A percentile compares a stretch with the other conserved stretches of the same genome.
Evolutionary conservation across 192 early-diverging fungal genomes (phyloP).

Genomic region (Piromyces finnis): DNA sequence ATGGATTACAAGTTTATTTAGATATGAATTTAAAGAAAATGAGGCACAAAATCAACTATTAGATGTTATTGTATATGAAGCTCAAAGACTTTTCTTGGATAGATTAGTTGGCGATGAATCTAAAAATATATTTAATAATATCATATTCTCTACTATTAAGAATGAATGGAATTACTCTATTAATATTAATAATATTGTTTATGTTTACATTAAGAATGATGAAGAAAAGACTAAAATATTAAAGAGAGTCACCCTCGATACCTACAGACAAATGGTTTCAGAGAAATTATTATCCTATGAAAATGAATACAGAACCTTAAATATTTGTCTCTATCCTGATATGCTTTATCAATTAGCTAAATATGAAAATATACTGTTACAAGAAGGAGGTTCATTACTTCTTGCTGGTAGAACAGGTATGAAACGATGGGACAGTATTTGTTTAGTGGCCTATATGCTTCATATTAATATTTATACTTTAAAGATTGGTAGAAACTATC

Average conservation of each 20-base stretch:
- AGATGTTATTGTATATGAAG: slow-evolving; percentile 20
- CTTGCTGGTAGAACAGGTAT: slow-evolving; percentile 31
- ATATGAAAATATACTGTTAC: slow-evolving; percentile 21
- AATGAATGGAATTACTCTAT: slow-evolving; percentile 22
- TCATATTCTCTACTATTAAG: slow-evolving; percentile 11
- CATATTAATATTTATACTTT: slow-evolving; percentile 16
- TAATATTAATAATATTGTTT: background rate
- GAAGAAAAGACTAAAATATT: background rate
- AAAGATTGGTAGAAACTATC: slow-evolving; percentile 15
- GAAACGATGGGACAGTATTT: slow-evolving; percentile 10
- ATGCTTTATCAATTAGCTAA: slow-evolving; percentile 15
- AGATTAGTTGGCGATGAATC: slow-evolving; percentile 15
- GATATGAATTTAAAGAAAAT: slow-evolving; percentile 13
- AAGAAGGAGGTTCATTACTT: slow-evolving; percentile 28
- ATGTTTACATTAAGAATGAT: background rate
- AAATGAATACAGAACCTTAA: slow-evolving; percentile 20
- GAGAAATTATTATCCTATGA: slow-evolving; percentile 9
- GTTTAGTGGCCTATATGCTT: slow-evolving; percentile 20
- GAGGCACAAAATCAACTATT: slow-evolving; percentile 17
- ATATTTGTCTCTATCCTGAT: slow-evolving; percentile 24
- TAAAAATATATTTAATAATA: slow-evolving; percentile 13
- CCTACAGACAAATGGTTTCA: background rate
- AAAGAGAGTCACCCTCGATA: background rate
- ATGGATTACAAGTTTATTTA: slow-evolving; percentile 15
- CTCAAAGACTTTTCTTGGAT: slow-evolving; percentile 25